These are phyloP conservation scores for Puccinia hordei DNA, from an alignment of 1,284 basidiomycete species.

Conservation along the genomic window DNA sequence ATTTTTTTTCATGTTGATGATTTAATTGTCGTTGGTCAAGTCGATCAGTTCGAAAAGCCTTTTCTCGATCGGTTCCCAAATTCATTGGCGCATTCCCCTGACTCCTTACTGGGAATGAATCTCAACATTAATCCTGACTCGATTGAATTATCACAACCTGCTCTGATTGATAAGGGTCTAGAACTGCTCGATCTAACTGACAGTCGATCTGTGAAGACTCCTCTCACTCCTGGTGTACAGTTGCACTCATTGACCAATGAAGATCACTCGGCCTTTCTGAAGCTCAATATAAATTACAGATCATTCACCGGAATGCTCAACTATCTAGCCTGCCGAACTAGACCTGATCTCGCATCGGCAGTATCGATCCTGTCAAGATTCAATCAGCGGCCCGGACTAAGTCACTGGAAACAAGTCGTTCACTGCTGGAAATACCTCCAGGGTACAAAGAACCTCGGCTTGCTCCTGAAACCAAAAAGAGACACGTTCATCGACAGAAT, in stretches of 20 bases:
- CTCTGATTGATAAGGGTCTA: too few species aligned
- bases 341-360: too few species aligned
- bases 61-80: neutral
- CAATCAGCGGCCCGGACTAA: too few species aligned
- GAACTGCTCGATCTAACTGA: too few species aligned
- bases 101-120: neutral
- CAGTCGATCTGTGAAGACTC: too few species aligned
- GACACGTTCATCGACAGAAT: neutral
- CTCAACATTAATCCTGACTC: neutral
- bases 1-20: constrained; percentile 2
- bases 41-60: neutral
- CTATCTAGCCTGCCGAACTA: constrained; percentile 1
- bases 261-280: neutral
- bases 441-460: too few species aligned
- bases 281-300: constrained; percentile 5
- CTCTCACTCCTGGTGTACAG: too few species aligned
- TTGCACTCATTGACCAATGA: neutral
- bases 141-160: neutral
- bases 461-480: neutral
- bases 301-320: neutral
- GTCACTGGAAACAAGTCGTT: too few species aligned
- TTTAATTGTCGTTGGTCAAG: neutral
- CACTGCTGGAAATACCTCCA: too few species aligned
- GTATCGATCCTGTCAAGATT: too few species aligned
- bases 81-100: neutral